Percentiles rank a stretch among this genome's conserved stretches.
Evolutionary conservation across 2,329 filamentous ascomycete species (phyloP).

Genomic region (Zymoseptoria brevis): DNA sequence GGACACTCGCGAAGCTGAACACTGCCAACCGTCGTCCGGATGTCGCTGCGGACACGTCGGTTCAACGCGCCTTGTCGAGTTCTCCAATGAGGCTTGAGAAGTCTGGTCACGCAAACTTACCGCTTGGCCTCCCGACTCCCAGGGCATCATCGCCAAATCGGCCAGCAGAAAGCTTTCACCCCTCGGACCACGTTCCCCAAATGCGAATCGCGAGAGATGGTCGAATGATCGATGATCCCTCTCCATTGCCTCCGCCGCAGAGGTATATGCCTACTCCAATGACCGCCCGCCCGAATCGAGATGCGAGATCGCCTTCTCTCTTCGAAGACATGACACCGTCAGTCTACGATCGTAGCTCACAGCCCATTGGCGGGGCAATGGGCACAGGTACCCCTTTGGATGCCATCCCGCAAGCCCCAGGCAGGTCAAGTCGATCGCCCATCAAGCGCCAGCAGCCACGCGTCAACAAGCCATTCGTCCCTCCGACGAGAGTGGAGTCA

Average conservation of each 20-base stretch:
- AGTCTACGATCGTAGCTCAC: background rate
- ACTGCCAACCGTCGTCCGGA: conserved; percentile 5
- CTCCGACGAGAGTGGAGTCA: conserved; percentile 17
- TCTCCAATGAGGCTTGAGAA: conserved; percentile 6
- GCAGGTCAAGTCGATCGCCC: conserved; percentile 13
- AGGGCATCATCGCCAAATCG: conserved; percentile 25
- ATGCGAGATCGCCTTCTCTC: background rate
- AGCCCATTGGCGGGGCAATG: background rate
- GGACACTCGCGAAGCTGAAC: conserved; percentile 44
- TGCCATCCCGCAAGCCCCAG: conserved; percentile 17
- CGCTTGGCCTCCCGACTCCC: conserved; percentile 22
- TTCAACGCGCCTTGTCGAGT: conserved; percentile 1
- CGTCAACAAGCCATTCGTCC: conserved; percentile 26
- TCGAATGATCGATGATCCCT: conserved; percentile 9
- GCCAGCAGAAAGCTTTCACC: conserved; percentile 11
- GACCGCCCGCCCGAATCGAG: background rate
- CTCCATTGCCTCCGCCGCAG: conserved; percentile 11
- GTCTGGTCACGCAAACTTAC: background rate
- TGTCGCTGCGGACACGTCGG: background rate
- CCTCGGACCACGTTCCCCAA: conserved; percentile 18
- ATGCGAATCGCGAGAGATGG: conserved; percentile 16
- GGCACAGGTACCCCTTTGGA: conserved; percentile 18
- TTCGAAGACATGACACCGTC: background rate
- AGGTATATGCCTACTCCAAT: conserved; percentile 2
- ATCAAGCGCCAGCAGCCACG: conserved; percentile 12